A percentile compares a stretch with the other conserved stretches of the same genome.
Conservation (phyloP, 257 asterid species). For the Solanum ahanhuiri region DNA sequence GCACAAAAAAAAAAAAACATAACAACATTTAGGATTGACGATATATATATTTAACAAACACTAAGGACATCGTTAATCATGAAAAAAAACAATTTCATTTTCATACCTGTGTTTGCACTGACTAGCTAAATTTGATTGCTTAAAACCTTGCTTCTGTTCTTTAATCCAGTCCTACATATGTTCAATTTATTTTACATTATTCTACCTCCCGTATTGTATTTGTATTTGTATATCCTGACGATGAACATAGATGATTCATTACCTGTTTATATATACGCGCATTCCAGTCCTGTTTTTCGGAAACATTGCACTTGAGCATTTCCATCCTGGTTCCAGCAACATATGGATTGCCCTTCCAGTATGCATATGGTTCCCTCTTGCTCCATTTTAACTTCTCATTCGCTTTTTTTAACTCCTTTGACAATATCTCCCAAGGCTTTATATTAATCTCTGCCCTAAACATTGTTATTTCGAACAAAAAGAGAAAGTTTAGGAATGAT, state of each 20-base stretch:
- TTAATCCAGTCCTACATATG: constrained; percentile 48
- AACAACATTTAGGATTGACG: neutral
- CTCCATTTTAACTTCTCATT: constrained; percentile 46
- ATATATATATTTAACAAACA: neutral
- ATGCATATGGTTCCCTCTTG: constrained; percentile 71
- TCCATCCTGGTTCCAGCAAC: constrained; percentile 56
- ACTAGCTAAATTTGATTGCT: constrained; percentile 63
- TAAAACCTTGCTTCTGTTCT: constrained; percentile 52
- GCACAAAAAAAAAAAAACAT: neutral
- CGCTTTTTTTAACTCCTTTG: constrained; percentile 46
- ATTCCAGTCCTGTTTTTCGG: constrained; percentile 66
- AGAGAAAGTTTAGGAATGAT: neutral
- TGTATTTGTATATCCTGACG: neutral
- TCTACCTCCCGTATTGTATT: neutral
- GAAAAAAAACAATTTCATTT: neutral
- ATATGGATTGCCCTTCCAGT: constrained; percentile 72
- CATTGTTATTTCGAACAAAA: neutral
- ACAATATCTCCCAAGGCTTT: constrained; percentile 69
- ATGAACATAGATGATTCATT: neutral
- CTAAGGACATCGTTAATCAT: neutral
- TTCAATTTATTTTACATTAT: neutral
- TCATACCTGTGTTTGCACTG: constrained; percentile 72
- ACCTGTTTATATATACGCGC: constrained; percentile 80
- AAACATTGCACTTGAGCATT: constrained; percentile 58
- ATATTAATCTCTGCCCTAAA: constrained; percentile 72